A percentile compares a stretch with the other conserved stretches of the same genome.
Evolutionary conservation across 73 alveolate species (phyloP).

Genomic region (Halteria grandinella): DNA sequence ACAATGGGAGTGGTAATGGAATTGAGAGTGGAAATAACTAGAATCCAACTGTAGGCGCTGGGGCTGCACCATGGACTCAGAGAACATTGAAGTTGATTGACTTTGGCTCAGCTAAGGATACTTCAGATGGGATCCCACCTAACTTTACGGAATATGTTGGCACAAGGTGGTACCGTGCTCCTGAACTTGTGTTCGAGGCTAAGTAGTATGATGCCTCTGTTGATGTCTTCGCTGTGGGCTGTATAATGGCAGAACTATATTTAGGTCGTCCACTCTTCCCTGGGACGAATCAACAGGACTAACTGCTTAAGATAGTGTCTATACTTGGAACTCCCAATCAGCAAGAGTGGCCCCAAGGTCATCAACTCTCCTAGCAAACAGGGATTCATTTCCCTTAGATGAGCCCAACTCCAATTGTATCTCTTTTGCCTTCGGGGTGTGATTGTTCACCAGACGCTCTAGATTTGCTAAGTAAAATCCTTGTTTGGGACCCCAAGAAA

Average conservation of each 20-base stretch:
- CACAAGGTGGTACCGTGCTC: conserved; percentile 94
- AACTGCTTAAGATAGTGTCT: conserved; percentile 67
- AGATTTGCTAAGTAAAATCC: too few species aligned
- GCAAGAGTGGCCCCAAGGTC: too few species aligned
- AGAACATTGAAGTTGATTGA: conserved; percentile 70
- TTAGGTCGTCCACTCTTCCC: conserved; percentile 81
- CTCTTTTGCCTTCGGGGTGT: too few species aligned
- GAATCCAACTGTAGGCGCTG: not conserved
- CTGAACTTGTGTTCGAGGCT: conserved; percentile 77
- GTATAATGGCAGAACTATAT: conserved; percentile 84
- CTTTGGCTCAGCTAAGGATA: conserved; percentile 79
- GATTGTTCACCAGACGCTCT: too few species aligned
- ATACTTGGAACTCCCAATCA: conserved; percentile 88
- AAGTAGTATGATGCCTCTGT: conserved; percentile 73
- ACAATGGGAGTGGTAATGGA: too few species aligned
- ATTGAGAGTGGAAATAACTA: too few species aligned
- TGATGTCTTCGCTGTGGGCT: conserved; percentile 92
- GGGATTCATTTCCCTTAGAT: too few species aligned
- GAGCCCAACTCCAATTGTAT: too few species aligned
- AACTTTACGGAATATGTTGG: conserved; percentile 84
- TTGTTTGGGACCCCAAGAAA: too few species aligned
- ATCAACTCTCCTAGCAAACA: too few species aligned
- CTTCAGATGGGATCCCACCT: conserved; percentile 39
- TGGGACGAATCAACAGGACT: conserved; percentile 79
- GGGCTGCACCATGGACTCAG: not conserved